Evolutionary conservation across 2,329 filamentous ascomycete species (phyloP), one percentile per base, ranked within the genome.

Genomic region (Calonectria honghensis): DNA sequence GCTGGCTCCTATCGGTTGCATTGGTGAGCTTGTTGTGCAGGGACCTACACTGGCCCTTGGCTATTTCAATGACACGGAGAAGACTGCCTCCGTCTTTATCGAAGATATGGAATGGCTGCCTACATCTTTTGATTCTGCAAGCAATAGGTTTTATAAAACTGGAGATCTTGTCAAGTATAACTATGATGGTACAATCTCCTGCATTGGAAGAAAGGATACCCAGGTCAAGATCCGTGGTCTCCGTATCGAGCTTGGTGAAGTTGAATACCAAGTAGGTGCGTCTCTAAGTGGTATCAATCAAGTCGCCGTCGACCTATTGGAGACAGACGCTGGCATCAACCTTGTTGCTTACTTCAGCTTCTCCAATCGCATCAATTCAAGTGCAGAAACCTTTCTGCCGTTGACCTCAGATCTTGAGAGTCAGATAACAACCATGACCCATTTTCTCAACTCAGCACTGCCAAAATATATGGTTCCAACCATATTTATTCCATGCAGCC

Each of bases 41-140:
- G 75, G 73, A 1, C 88, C 88, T 29, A 70, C 65, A 24, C n/a
- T 91, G 14, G 87, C 86, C 27, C 82, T 85, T 48, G 88, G 88
- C 41, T 91, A 91, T 72, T 80, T 89, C 16, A 87, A 88, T 31
- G 50, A 68, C n/a, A 7, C 27, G 24, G 37, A 50, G 32, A 59
- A 45, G 29, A 73, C 70, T 18, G 14, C 35, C 3, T 16, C 27
- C 2, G 48, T 48, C 2, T 72, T 61, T 29, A 35, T 68, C 14
- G 39, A 67, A 16, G 24, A 27, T 13, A 29, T 31, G 16, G 27
- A 10, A 5, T 67, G 61, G 64, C 29, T 68, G 11, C 64, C 54
- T 32, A 24, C 50, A 27, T 24, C 52, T 39, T 37, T 64, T 16
- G 20, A 18, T 41, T 10, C 3, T 27, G 39, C 20, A n/a, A 24